Percentiles rank a stretch among this genome's conserved stretches.
Conservation (phyloP, 2,329 filamentous ascomycete species). For the Cladosporium sp. region DNA sequence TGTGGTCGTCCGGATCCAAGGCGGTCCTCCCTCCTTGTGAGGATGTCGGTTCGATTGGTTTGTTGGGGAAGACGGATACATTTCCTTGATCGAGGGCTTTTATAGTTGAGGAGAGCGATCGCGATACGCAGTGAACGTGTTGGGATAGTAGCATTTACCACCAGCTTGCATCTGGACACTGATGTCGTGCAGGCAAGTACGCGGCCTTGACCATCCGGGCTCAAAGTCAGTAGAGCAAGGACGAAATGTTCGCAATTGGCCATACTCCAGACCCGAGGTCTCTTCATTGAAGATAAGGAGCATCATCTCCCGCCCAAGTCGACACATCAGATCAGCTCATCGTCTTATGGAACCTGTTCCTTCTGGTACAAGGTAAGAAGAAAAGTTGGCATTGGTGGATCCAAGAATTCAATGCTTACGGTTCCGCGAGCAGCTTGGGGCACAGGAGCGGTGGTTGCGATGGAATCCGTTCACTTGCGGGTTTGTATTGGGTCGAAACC, state of each 20-base stretch:
- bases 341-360: not conserved
- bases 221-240: not conserved
- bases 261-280: not conserved
- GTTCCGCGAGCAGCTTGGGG: not conserved
- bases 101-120: not conserved
- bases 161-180: not conserved
- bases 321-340: not conserved
- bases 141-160: not conserved
- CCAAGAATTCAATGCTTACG: not conserved
- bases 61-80: not conserved
- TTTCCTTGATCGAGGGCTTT: not conserved
- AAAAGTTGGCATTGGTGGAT: not conserved
- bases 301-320: not conserved
- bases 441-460: not conserved
- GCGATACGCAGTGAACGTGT: not conserved
- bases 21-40: not conserved
- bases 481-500: not conserved
- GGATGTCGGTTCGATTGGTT: not conserved
- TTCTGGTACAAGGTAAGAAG: not conserved
- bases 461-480: not conserved
- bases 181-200: not conserved
- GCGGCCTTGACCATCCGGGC: not conserved
- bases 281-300: not conserved
- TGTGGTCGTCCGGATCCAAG: not conserved
- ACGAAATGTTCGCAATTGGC: not conserved